Conservation (phyloP, 2,329 filamentous ascomycete species). For the Fonsecaea pedrosoi region DNA sequence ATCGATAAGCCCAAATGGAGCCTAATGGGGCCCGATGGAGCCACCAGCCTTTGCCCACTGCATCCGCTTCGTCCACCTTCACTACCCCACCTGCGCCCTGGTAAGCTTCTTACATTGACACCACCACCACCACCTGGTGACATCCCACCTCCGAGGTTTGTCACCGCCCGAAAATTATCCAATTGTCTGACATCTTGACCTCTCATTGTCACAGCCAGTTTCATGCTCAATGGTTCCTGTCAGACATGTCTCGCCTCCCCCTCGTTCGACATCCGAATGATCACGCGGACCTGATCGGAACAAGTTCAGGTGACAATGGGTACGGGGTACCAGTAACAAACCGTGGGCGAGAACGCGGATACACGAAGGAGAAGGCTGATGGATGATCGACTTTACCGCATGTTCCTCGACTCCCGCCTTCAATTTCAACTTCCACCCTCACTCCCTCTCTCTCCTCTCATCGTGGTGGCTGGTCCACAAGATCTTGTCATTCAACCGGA, state of each 20-base stretch:
- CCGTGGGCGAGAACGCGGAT: not conserved
- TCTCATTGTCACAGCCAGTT: not conserved
- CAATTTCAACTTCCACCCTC: not conserved
- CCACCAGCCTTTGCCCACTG: not conserved
- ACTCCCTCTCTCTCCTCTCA: not conserved
- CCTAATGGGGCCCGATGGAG: not conserved
- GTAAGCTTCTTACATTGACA: not conserved
- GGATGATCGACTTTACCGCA: conserved; percentile 2
- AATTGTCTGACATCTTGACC: not conserved
- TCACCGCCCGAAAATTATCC: not conserved
- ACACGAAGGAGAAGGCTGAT: not conserved
- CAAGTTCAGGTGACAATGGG: not conserved
- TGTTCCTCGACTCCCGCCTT: not conserved
- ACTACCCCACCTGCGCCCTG: not conserved
- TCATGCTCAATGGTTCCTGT: not conserved
- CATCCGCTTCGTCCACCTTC: not conserved
- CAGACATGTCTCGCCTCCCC: not conserved
- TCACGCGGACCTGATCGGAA: conserved; percentile 12
- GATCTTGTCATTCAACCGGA: not conserved
- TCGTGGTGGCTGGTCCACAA: conserved; percentile 13
- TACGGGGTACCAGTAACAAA: not conserved
- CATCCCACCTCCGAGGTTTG: conserved; percentile 5
- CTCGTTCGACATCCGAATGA: not conserved
- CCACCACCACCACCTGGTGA: too few relatives aligned
- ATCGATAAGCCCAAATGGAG: not conserved